phyloP scores from a whole-genome alignment of 2,329 filamentous ascomycete species.

The Clathrospora elynae region DNA sequence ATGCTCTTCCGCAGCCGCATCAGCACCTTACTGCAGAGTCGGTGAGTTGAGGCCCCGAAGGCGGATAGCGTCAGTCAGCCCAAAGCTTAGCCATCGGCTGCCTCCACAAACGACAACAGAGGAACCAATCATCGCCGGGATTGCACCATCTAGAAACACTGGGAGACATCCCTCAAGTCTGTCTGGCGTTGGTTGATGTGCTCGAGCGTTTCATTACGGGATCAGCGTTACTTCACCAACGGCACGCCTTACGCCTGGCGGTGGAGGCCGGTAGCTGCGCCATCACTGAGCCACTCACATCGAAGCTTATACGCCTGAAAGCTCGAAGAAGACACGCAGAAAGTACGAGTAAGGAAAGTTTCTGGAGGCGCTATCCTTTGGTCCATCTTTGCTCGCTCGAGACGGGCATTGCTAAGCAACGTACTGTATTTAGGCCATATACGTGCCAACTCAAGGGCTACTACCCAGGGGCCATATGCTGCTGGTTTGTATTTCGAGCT shows the following conservation, averaged over 20 bases:
- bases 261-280: slow-evolving; percentile 29
- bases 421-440: neutral
- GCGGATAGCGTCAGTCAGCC: slow-evolving; percentile 27
- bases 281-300: slow-evolving; percentile 17
- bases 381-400: too few relatives aligned
- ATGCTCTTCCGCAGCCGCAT: slow-evolving; percentile 36
- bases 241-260: slow-evolving; percentile 26
- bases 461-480: neutral
- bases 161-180: slow-evolving; percentile 3
- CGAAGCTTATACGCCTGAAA: neutral
- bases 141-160: slow-evolving; percentile 8
- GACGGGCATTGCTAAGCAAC: too few relatives aligned
- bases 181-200: slow-evolving; percentile 5
- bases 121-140: slow-evolving; percentile 14
- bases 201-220: slow-evolving; percentile 9
- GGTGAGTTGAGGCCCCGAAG: slow-evolving; percentile 24
- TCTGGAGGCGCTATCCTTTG: too few relatives aligned
- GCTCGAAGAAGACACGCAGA: neutral
- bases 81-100: slow-evolving; percentile 29
- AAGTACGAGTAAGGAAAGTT: too few relatives aligned
- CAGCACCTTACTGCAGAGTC: slow-evolving; percentile 38
- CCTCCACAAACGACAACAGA: slow-evolving; percentile 1
- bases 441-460: slow-evolving; percentile 4
- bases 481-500: slow-evolving; percentile 2
- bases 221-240: slow-evolving; percentile 12